Conservation (phyloP, 352 stramenopile species). For the Pythium dissimile region DNA sequence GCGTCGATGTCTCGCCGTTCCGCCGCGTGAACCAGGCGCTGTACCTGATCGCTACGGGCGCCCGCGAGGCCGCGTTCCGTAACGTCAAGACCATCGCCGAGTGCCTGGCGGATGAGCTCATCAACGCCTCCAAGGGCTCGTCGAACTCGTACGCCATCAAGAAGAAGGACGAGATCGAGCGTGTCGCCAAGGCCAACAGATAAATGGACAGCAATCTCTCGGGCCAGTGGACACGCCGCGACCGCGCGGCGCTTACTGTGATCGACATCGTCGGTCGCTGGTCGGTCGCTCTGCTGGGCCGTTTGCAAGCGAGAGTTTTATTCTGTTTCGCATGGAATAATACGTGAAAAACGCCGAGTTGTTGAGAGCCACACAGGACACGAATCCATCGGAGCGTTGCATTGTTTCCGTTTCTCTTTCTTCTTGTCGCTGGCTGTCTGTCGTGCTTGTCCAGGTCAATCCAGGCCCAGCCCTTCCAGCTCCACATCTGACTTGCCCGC, state of each 20-base stretch:
- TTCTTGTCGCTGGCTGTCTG: not conserved
- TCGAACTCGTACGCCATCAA: conserved; percentile 99
- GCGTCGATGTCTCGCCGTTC: conserved; percentile 99
- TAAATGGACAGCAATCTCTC: conserved; percentile 75
- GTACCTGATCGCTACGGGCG: conserved; percentile 97
- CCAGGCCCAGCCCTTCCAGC: conserved; percentile 51
- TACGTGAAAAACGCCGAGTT: conserved; percentile 73
- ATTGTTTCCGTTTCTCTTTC: not conserved
- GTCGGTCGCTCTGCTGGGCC: not conserved
- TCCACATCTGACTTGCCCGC: conserved; percentile 65
- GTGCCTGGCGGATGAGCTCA: conserved; percentile 99
- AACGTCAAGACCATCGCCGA: conserved; percentile 99
- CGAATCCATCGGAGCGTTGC: conserved; percentile 12
- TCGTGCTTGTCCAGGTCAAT: conserved; percentile 22
- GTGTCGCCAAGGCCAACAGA: conserved; percentile 99
- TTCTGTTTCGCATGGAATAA: conserved; percentile 25
- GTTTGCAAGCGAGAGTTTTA: conserved; percentile 13
- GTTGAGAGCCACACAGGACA: conserved; percentile 63
- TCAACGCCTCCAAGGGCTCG: conserved; percentile 99
- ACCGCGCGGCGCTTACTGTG: not conserved
- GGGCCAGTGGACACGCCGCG: conserved; percentile 2
- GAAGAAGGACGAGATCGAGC: conserved; percentile 99
- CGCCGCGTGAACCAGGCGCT: conserved; percentile 98
- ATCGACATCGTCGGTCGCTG: not conserved
- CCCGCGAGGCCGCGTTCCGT: conserved; percentile 97